Conservation (phyloP, 2,329 filamentous ascomycete species). For the Thielaviopsis euricoi region DNA sequence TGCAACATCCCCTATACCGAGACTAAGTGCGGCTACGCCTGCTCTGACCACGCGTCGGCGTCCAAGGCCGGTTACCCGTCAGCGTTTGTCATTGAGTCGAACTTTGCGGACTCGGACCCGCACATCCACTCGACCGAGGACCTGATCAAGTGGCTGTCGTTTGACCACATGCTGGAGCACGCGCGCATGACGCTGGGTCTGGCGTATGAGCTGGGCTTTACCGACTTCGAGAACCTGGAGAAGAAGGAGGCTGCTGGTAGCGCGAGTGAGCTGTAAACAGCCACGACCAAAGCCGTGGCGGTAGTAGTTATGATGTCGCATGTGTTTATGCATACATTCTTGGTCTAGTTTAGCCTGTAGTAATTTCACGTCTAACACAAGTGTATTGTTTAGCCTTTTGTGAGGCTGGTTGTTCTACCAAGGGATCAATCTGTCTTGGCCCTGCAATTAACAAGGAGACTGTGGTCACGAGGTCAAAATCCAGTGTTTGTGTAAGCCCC, state of each 20-base stretch:
- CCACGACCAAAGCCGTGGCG: neutral
- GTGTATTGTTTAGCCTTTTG: too few relatives aligned
- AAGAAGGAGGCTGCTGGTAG: slow-evolving; percentile 13
- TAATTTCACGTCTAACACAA: too few relatives aligned
- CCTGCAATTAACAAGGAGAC: neutral
- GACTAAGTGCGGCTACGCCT: slow-evolving; percentile 80
- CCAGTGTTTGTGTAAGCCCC: neutral
- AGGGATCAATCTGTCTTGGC: neutral
- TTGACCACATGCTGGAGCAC: slow-evolving; percentile 50
- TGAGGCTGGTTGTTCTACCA: neutral
- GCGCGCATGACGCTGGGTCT: slow-evolving; percentile 33
- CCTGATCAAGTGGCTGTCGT: slow-evolving; percentile 50
- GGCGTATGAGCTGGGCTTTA: slow-evolving; percentile 41
- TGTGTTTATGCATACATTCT: neutral
- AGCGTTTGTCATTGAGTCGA: slow-evolving; percentile 46
- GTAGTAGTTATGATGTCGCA: neutral
- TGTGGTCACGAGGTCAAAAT: neutral
- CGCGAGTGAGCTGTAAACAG: slow-evolving; percentile 17
- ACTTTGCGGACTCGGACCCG: slow-evolving; percentile 44
- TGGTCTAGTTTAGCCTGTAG: too few relatives aligned
- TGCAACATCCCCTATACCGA: slow-evolving; percentile 75
- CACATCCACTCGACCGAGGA: slow-evolving; percentile 62
- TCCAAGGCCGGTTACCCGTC: slow-evolving; percentile 49
- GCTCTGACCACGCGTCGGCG: slow-evolving; percentile 56
- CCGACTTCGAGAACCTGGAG: slow-evolving; percentile 36